These are phyloP conservation scores for Candida ovalis DNA, from an alignment of 805 yeast genomes.

Conservation along the genomic window DNA sequence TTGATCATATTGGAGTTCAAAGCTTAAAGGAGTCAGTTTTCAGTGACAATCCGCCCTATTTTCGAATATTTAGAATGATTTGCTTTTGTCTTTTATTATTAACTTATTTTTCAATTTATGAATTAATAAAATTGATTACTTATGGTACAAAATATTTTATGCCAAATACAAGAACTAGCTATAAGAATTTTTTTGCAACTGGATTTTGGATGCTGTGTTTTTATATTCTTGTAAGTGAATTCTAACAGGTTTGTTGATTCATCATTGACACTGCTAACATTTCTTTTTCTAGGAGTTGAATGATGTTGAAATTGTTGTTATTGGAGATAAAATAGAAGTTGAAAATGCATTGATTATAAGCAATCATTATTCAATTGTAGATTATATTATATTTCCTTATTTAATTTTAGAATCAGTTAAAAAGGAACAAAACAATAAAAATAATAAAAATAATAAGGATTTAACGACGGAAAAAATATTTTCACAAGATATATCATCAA, in stretches of 20 bases:
- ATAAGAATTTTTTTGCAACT: slow-evolving; percentile 22
- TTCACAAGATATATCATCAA: slow-evolving; percentile 25
- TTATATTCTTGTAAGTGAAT: slow-evolving; percentile 24
- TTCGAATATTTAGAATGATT: slow-evolving; percentile 14
- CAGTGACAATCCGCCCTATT: slow-evolving; percentile 5
- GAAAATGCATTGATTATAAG: slow-evolving; percentile 36
- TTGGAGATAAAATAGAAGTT: slow-evolving; percentile 41
- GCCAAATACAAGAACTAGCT: slow-evolving; percentile 20
- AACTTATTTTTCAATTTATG: slow-evolving; percentile 16
- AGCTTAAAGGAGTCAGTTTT: slow-evolving; percentile 10
- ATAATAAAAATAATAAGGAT: slow-evolving; percentile 1
- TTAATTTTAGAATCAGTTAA: slow-evolving; percentile 30
- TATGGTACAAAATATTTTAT: slow-evolving; percentile 16
- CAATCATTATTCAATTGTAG: slow-evolving; percentile 70
- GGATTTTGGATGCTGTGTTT: slow-evolving; percentile 33
- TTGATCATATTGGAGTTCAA: slow-evolving; percentile 19
- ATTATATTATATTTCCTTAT: slow-evolving; percentile 51
- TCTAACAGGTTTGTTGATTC: no score
- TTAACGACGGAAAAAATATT: slow-evolving; percentile 14
- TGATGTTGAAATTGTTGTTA: slow-evolving; percentile 33
- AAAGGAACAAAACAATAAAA: slow-evolving; percentile 5
- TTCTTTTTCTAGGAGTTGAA: slow-evolving; percentile 29
- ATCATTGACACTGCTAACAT: no score
- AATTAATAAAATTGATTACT: slow-evolving; percentile 13
- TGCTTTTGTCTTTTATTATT: slow-evolving; percentile 20